Percentiles rank a stretch among this genome's conserved stretches.
phyloP scores from a whole-genome alignment of 768 basidiomycete species.

The Punctularia strigosozonata region DNA sequence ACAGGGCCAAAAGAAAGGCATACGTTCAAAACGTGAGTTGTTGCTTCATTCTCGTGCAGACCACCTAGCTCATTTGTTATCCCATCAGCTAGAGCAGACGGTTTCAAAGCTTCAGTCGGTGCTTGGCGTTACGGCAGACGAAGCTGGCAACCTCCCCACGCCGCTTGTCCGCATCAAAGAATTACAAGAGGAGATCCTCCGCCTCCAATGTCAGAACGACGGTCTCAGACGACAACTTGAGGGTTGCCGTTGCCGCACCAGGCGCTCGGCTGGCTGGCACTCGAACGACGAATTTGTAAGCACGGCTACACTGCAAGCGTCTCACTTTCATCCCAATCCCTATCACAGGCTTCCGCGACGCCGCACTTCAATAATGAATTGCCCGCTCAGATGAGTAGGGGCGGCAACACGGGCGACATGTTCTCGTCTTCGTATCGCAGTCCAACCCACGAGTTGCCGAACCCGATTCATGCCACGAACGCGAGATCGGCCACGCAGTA shows the following conservation, averaged over 20 bases:
- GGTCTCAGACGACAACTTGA: slow-evolving; percentile 57
- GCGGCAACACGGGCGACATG: too few species aligned
- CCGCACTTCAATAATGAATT: too few species aligned
- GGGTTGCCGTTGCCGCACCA: slow-evolving; percentile 9
- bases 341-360: slow-evolving; percentile 15
- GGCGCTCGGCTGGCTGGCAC: slow-evolving; percentile 8
- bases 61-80: slow-evolving; percentile 5
- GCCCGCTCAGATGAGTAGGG: too few species aligned
- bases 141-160: slow-evolving; percentile 61
- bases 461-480: too few species aligned
- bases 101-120: slow-evolving; percentile 76
- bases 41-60: slow-evolving; percentile 3
- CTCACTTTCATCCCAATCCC: slow-evolving; percentile 12
- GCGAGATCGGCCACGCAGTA: too few species aligned
- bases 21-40: slow-evolving; percentile 75
- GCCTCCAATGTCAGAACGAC: slow-evolving; percentile 62
- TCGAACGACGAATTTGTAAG: too few species aligned
- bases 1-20: slow-evolving; percentile 86
- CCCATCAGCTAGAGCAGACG: slow-evolving; percentile 66
- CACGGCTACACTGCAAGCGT: too few species aligned
- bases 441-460: too few species aligned
- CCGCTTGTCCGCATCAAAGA: slow-evolving; percentile 68
- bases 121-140: slow-evolving; percentile 61
- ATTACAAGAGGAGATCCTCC: slow-evolving; percentile 69
- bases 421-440: too few species aligned